These are phyloP conservation scores for Terana coerulea DNA, from an alignment of 768 basidiomycete species.

Conservation along the genomic window DNA sequence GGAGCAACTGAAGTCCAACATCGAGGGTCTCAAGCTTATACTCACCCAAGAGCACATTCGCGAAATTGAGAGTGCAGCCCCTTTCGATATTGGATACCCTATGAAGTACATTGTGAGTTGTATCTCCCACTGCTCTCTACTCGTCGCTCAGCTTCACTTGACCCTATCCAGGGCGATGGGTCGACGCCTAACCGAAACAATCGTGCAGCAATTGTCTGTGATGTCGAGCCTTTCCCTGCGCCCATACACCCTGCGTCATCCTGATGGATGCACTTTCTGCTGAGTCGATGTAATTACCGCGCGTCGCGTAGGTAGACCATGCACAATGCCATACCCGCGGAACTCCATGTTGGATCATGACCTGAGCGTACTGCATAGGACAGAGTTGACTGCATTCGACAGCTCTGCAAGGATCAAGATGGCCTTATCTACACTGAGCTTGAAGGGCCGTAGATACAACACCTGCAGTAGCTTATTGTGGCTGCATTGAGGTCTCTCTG, in stretches of 20 bases:
- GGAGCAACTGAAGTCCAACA: conserved; percentile 42
- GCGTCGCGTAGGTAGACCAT: too few relatives aligned
- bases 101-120: conserved; percentile 25
- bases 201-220: not conserved
- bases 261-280: too few relatives aligned
- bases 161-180: not conserved
- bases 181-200: not conserved
- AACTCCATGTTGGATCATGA: too few relatives aligned
- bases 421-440: too few relatives aligned
- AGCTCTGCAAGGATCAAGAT: too few relatives aligned
- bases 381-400: too few relatives aligned
- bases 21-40: conserved; percentile 43
- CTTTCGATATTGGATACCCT: conserved; percentile 45
- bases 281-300: too few relatives aligned
- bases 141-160: not conserved
- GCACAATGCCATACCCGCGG: too few relatives aligned
- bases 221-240: not conserved
- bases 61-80: conserved; percentile 36
- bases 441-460: too few relatives aligned
- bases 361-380: too few relatives aligned
- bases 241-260: not conserved
- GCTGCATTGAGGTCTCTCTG: too few relatives aligned
- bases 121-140: not conserved
- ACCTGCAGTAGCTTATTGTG: too few relatives aligned
- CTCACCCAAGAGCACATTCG: conserved; percentile 41